Percentiles rank a stretch among this genome's conserved stretches.
phyloP scores from a whole-genome alignment of 768 basidiomycete species.

The Pisolithus sp. region DNA sequence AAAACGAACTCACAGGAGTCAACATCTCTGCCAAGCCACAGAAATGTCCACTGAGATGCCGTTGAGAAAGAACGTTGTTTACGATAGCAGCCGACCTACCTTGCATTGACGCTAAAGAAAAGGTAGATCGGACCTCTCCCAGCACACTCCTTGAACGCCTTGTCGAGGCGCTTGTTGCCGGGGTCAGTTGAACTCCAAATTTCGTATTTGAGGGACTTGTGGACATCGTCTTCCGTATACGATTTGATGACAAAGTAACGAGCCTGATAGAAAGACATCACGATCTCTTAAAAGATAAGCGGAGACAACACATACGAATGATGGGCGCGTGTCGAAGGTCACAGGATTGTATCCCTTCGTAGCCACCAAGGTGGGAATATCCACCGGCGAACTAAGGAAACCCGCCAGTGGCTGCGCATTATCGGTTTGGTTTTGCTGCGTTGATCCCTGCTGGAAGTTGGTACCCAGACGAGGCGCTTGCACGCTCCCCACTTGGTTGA shows the following conservation, averaged over 20 bases:
- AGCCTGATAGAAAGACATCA: conserved; percentile 43
- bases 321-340: conserved; percentile 74
- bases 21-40: conserved; percentile 99
- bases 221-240: conserved; percentile 98
- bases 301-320: conserved; percentile 49
- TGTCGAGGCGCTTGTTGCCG: conserved; percentile 95
- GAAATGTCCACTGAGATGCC: conserved; percentile 73
- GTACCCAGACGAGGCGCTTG: conserved; percentile 34
- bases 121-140: conserved; percentile 93
- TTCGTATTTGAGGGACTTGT: conserved; percentile 95
- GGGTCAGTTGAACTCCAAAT: conserved; percentile 98
- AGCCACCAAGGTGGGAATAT: conserved; percentile 79
- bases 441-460: conserved; percentile 27
- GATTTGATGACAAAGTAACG: conserved; percentile 98
- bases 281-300: background rate
- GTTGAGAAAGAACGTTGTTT: background rate
- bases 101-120: conserved; percentile 97
- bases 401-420: conserved; percentile 36
- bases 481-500: conserved; percentile 44
- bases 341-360: conserved; percentile 89
- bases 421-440: conserved; percentile 23
- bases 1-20: conserved; percentile 58
- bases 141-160: conserved; percentile 93
- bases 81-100: conserved; percentile 30
- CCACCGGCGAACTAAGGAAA: conserved; percentile 64